phyloP scores from a whole-genome alignment of 768 basidiomycete species.

The Suillus sp. region DNA sequence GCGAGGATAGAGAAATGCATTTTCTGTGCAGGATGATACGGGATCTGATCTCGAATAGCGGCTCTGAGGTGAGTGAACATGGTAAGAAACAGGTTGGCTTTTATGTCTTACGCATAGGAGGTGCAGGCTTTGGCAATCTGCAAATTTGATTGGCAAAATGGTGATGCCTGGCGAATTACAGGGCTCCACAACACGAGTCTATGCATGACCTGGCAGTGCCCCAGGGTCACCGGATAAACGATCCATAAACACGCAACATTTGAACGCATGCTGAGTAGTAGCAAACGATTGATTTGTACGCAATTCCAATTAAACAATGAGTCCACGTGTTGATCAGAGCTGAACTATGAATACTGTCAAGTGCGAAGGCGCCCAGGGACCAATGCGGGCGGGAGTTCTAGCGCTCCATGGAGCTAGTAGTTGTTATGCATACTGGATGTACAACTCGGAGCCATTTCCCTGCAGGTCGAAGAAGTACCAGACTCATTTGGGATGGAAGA shows the following conservation, averaged over 20 bases:
- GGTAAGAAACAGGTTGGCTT: background rate
- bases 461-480: background rate
- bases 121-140: background rate
- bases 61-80: background rate
- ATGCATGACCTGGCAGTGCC: background rate
- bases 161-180: background rate
- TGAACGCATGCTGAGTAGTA: slow-evolving; percentile 27
- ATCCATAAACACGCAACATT: background rate
- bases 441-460: background rate
- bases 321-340: background rate
- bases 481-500: background rate
- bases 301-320: background rate
- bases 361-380: background rate
- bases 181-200: background rate
- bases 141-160: background rate
- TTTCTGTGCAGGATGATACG: background rate
- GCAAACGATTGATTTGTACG: slow-evolving; percentile 3
- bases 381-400: background rate
- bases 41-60: background rate
- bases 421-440: background rate
- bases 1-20: background rate
- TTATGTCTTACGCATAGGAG: background rate
- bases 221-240: background rate
- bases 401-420: background rate
- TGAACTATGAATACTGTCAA: background rate